Base-by-base conservation (phyloP, 352 stramenopile genomes). In the Phytophthora europaea region DNA sequence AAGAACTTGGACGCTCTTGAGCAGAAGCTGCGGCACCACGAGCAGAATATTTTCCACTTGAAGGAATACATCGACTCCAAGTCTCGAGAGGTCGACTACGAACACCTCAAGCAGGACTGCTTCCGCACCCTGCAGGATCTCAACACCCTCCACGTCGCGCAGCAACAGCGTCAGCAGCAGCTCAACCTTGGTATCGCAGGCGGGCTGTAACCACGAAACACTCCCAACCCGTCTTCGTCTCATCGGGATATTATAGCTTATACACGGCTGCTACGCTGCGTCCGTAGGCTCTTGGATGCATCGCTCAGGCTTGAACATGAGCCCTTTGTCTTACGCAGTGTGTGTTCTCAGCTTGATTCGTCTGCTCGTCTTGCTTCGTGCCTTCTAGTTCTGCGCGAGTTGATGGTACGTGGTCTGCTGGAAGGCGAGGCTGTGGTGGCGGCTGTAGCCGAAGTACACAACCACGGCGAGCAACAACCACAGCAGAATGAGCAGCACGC, bases 1-100 rank as follows among this genome's bases (percentile, higher is more conserved):
- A 94, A 93, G 64, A 94, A 81, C 36, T 64, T 97, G 48, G 85
- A 96, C 64, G 82, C 88, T 1, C 79, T 98, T 12, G 93, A 98
- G 79, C 86, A 96, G 56, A 98, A 98, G 71, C 73, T 98, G 64
- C 83, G 90, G 10, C 90, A 97, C 68, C 94, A 98, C 71, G 91
- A 97, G 73, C 93, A 98, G 73, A 98, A 94, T 52, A 98, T 98
- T 54, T 98, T 98, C 76, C 90, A 94, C 69, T 64, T 98, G 26
- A 88, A 87, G 69, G 94, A 98, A 56, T 98, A 87, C 63, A 89
- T 97, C 26, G 93, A 97, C 69, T 85, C 88, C 26, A 97, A 98
- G 73, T 85, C 85, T 58, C 81, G 91, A 59, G 92, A 98, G 66
- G 93, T 97, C 55, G 88, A 98, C 76, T 98, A 97, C 71, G 87